Evolutionary conservation across 2,329 filamentous ascomycete species (phyloP).

Genomic region (Cladophialophora carrionii): DNA sequence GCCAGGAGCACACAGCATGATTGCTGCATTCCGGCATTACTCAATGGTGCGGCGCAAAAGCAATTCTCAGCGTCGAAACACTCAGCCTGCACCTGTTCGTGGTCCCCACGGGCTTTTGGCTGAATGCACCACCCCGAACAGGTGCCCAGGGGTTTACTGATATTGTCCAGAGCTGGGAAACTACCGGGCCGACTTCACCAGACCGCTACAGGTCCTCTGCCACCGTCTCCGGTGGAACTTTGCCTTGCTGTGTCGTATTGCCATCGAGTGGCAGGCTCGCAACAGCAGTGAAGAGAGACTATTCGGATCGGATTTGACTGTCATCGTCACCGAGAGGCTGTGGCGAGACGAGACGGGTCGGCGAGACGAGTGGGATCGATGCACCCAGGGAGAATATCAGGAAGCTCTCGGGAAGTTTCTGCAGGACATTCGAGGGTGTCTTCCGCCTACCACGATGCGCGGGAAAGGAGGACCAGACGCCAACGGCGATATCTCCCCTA

Average conservation of each 20-base stretch:
- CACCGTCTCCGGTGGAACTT: constrained; percentile 3
- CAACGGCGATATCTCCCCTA: neutral
- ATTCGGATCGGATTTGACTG: constrained; percentile 7
- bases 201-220: constrained; percentile 1
- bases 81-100: neutral
- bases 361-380: constrained; percentile 2
- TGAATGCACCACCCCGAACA: neutral
- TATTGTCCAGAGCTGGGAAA: neutral
- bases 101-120: neutral
- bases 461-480: neutral
- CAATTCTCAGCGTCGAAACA: neutral
- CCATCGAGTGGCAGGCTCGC: constrained; percentile 8
- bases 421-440: neutral
- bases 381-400: neutral
- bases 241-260: constrained; percentile 1
- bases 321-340: constrained; percentile 4
- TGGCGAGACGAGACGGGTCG: constrained; percentile 9
- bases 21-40: constrained; percentile 6
- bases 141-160: neutral
- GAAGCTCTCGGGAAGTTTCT: neutral
- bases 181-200: constrained; percentile 1
- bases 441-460: neutral
- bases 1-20: constrained; percentile 4
- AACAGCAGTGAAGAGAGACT: constrained; percentile 9
- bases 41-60: constrained; percentile 9